Percentiles rank a stretch among this genome's conserved stretches.
phyloP scores from a whole-genome alignment of 257 asterid species.

The Solanum paucissectum region DNA sequence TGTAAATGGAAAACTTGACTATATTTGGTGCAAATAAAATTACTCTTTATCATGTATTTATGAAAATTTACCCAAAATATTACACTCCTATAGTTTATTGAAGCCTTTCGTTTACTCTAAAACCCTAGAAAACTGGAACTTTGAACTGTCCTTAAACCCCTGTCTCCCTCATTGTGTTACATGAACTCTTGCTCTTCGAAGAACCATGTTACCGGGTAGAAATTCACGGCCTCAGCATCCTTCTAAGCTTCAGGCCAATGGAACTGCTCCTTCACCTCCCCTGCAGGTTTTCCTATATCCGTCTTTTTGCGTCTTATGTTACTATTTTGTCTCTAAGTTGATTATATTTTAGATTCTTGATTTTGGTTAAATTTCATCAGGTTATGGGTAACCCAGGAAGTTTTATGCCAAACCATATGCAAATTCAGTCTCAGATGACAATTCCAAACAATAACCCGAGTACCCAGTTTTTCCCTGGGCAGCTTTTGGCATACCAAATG shows the following conservation, averaged over 20 bases:
- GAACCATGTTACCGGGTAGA: constrained; percentile 3
- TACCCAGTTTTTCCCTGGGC: constrained; percentile 28
- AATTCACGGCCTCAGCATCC: constrained; percentile 3
- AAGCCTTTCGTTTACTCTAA: neutral
- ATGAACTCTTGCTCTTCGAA: neutral
- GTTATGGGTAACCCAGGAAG: constrained; percentile 33
- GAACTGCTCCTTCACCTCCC: constrained; percentile 20
- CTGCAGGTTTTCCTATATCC: constrained; percentile 23
- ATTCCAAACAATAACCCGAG: constrained; percentile 31
- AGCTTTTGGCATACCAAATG: constrained; percentile 27
- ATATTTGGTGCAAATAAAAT: too few relatives aligned
- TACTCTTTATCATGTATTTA: neutral
- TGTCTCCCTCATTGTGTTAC: neutral
- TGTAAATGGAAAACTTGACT: too few relatives aligned
- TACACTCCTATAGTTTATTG: neutral
- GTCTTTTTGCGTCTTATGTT: neutral
- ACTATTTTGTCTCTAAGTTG: neutral
- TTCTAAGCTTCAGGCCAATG: constrained; percentile 25
- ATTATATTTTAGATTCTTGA: neutral
- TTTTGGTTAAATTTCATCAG: constrained; percentile 17
- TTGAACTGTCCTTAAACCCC: neutral
- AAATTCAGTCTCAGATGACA: constrained; percentile 34
- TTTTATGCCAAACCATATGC: constrained; percentile 27
- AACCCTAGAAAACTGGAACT: constrained; percentile 15
- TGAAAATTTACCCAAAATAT: neutral